Base-by-base conservation (phyloP, 2,329 filamentous ascomycete genomes). In the Lachnellula subtilissima region DNA sequence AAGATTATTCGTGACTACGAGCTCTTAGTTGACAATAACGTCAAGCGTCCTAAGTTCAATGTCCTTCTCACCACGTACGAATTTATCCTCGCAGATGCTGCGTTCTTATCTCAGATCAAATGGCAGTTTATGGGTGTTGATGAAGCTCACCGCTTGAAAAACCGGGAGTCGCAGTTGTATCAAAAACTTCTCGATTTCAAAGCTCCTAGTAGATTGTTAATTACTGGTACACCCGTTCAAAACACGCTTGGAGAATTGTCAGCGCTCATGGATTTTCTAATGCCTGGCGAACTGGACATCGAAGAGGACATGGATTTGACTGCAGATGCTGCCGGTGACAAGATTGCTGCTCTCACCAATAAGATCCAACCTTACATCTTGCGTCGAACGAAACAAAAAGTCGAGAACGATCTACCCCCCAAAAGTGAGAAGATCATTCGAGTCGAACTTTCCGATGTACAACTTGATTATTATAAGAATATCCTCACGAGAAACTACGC, bases 351-450 rank as follows among this genome's bases (percentile, higher is more conserved):
- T 55, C 81, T 99, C 42, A 95, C 94, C 56, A 84, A 84, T 52
- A 84, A 89, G 23, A 96, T 99, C 64, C 88, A 93, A 19, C 94
- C 94, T 2, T 97, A 89, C 70, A 97, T 99, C 78, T 79, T 99
- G 52, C 90, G 94, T 40, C 88, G 94, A 51, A 97, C 94, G 17
- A 99, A 99, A 73, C 90, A 96, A 69, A 97, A 94, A 55, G 95
- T 99, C 7, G 94, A 97, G 71, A 96, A 92, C 22, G 94, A 99
- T 64, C 77, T 99, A 25, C 94, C 94, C 12, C 91, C 93, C 0
- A 99, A 99, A 77, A 96, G 91, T 0, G 94, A 99, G 72, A 99
- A 97, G 77, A 99, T 99, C 63, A 96, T 99, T 70, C 91, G 95
- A 54, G 94, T 99, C 42, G 94, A 97, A 72, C 79, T 99, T 50